Evolutionary conservation across 805 yeast species (phyloP), one percentile per base, ranked within the genome.

Genomic region (Danielozyma ontarioensis): DNA sequence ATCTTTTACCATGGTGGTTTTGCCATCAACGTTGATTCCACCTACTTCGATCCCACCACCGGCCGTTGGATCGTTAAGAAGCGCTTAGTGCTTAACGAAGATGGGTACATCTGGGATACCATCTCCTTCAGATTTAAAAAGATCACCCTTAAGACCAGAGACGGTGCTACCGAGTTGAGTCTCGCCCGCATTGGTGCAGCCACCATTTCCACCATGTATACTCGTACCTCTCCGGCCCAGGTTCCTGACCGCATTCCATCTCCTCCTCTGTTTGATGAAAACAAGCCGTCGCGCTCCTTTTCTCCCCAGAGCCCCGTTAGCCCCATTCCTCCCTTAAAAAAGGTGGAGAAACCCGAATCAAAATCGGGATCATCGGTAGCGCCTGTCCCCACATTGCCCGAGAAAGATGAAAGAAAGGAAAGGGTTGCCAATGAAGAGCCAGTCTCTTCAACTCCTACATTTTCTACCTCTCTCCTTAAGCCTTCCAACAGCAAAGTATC

Each of bases 1-100:
- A 64, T 77, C 12, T 68, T 81, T 41, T 69, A 72, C 37, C 80
- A 74, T 48, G 94, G 90, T n/a, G 94, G 93, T 0, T 74, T 80
- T 50, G 73, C 72, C 33, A 35, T 65, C 14, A 39, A 42, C 16
- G 46, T 46, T 13, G 52, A 46, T 10, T 43, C 54, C 1, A 56
- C 53, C 5, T 34, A 35, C 2, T 52, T 58, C 35, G 35, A 44
- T 5, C 46, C 47, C 4, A 43, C 47, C 2, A 33, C 45, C 13
- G 59, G 51, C 37, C 39, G 57, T 37, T 57, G 74, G 72, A 29
- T 62, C 39, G 41, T 59, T 13, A 62, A 68, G 27, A 68, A 70
- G 41, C 60, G 64, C 16, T 58, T 79, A 3, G 55, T 54, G 4
- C 44, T 80, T 35, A 80, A 76, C 48, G 68, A 68, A 32, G 61